Evolutionary conservation across 139 green algal genomes (phyloP).

Genomic region (Desmodesmus armatus): DNA sequence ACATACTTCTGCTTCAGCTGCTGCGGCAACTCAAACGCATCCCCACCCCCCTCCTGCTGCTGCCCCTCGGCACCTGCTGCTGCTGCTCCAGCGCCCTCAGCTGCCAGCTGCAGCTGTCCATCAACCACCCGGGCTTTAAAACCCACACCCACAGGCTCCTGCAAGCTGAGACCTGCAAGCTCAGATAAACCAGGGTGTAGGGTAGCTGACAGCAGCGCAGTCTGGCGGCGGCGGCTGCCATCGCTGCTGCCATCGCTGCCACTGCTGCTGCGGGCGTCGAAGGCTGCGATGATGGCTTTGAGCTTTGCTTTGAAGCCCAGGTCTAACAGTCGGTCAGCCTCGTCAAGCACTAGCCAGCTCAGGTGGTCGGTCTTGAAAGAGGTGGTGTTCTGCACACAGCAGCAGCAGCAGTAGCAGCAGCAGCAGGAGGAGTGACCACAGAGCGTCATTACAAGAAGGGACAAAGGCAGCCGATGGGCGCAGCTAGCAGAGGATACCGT

Average conservation of each 20-base stretch:
- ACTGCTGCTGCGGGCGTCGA: slow-evolving; percentile 41
- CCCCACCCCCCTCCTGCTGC: not conserved
- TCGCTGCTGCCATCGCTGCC: slow-evolving; percentile 24
- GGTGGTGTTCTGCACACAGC: slow-evolving; percentile 69
- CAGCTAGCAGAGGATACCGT: too few species aligned
- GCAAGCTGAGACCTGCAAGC: slow-evolving; percentile 72
- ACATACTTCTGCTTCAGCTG: slow-evolving; percentile 83
- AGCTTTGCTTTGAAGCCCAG: slow-evolving; percentile 94
- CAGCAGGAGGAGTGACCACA: too few species aligned
- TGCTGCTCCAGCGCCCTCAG: slow-evolving; percentile 9
- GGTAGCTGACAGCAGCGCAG: slow-evolving; percentile 91
- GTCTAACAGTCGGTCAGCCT: slow-evolving; percentile 93
- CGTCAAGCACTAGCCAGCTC: slow-evolving; percentile 93
- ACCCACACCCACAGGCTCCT: slow-evolving; percentile 82
- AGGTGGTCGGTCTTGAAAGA: slow-evolving; percentile 73
- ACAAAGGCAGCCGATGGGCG: too few species aligned
- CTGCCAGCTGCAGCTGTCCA: slow-evolving; percentile 31
- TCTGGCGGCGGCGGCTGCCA: slow-evolving; percentile 43
- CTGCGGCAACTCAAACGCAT: slow-evolving; percentile 74
- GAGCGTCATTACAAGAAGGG: too few species aligned
- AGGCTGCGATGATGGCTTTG: slow-evolving; percentile 62
- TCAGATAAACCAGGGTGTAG: slow-evolving; percentile 75
- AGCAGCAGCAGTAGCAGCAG: not conserved
- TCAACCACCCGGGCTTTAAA: slow-evolving; percentile 62
- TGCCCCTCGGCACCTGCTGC: not conserved